phyloP scores from a whole-genome alignment of 306 rosid species.

The Medicago arabica region DNA sequence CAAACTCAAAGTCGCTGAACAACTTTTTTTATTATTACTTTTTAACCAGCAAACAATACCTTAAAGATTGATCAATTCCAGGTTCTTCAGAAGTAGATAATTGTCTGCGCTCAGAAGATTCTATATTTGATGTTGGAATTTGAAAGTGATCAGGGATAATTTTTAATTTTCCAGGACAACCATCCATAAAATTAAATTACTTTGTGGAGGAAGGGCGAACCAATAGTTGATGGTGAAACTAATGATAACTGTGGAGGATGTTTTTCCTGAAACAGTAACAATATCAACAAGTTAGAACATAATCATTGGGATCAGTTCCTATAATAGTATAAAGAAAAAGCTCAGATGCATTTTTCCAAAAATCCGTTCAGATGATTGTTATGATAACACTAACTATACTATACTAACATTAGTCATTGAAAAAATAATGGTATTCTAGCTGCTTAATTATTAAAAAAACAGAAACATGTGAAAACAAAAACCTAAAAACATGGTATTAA shows the following conservation, averaged over 20 bases:
- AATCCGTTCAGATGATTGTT: too few relatives aligned
- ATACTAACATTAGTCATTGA: too few relatives aligned
- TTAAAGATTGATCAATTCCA: constrained; percentile 52
- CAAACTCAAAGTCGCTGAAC: constrained; percentile 3
- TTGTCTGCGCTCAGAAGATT: constrained; percentile 54
- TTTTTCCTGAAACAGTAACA: constrained; percentile 42
- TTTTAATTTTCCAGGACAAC: constrained; percentile 65
- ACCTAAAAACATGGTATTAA: not conserved
- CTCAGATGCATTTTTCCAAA: too few relatives aligned
- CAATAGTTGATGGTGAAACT: constrained; percentile 33
- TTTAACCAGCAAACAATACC: constrained; percentile 53
- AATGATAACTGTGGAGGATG: constrained; percentile 7
- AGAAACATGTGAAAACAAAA: not conserved
- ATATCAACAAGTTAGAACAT: constrained; percentile 30
- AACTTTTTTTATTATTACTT: not conserved
- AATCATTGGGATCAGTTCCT: constrained; percentile 18
- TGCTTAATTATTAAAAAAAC: not conserved
- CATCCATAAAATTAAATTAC: constrained; percentile 72
- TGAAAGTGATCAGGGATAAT: constrained; percentile 77
- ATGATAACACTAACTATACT: too few relatives aligned
- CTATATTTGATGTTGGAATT: constrained; percentile 53
- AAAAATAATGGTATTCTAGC: too few relatives aligned
- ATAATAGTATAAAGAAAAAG: too few relatives aligned
- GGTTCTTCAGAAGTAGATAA: constrained; percentile 49
- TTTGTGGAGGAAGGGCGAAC: constrained; percentile 37